A percentile compares a stretch with the other conserved stretches of the same genome.
These are phyloP conservation scores for Cucumis cinereus DNA, from an alignment of 306 rosid species.

Conservation along the genomic window DNA sequence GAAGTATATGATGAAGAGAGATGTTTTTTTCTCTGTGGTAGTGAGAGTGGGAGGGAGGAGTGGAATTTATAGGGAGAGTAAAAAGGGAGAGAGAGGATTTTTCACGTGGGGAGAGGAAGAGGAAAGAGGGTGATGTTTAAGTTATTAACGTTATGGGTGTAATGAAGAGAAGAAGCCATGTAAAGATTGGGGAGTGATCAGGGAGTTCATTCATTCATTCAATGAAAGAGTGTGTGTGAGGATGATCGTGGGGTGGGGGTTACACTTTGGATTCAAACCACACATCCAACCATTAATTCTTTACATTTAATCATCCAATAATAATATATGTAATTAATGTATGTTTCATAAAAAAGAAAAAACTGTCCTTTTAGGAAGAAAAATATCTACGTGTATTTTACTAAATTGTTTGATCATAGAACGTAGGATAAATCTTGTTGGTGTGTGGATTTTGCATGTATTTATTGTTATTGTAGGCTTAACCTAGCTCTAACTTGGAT, in stretches of 20 bases:
- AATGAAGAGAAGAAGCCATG: too few species aligned
- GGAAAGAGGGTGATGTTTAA: neutral
- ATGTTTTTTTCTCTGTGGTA: neutral
- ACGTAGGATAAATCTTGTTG: too few species aligned
- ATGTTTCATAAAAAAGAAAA: too few species aligned
- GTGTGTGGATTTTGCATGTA: too few species aligned
- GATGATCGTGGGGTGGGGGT: constrained; percentile 1
- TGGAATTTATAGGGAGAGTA: neutral
- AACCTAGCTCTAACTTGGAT: too few species aligned
- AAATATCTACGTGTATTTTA: too few species aligned
- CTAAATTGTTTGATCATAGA: too few species aligned
- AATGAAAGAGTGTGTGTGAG: neutral
- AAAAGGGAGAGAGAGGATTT: neutral
- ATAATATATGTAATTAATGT: too few species aligned
- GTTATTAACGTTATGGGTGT: neutral
- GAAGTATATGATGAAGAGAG: neutral
- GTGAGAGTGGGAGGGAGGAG: neutral
- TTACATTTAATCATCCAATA: too few species aligned
- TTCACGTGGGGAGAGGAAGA: neutral
- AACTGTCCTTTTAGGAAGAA: too few species aligned
- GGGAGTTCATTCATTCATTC: too few species aligned
- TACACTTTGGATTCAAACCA: neutral
- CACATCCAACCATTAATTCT: neutral
- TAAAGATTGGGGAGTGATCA: neutral
- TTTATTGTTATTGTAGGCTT: too few species aligned